A percentile compares a stretch with the other conserved stretches of the same genome.
These are phyloP conservation scores for Cucurbita pepo DNA, from an alignment of 306 rosid genomes.

Conservation along the genomic window DNA sequence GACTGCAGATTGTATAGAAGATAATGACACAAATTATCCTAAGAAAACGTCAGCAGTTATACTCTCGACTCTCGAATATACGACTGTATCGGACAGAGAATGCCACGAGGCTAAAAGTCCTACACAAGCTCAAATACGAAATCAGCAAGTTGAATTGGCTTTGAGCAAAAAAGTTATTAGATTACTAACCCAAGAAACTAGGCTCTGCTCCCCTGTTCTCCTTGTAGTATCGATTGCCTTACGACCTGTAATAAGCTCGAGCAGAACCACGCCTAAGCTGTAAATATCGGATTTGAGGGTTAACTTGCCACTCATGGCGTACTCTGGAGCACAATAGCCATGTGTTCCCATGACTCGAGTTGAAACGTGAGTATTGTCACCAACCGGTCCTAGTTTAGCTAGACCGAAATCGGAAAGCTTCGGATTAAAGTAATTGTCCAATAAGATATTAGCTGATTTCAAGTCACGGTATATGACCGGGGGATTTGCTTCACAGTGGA, in stretches of 20 bases:
- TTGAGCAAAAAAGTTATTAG: no score
- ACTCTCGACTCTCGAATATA: no score
- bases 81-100: neutral
- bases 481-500: constrained; percentile 82
- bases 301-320: constrained; percentile 92
- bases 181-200: constrained; percentile 62
- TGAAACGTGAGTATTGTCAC: constrained; percentile 94
- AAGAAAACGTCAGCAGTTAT: no score
- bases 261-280: constrained; percentile 88
- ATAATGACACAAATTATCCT: no score
- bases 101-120: neutral
- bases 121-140: no score
- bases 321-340: constrained; percentile 97
- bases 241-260: constrained; percentile 89
- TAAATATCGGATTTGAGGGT: constrained; percentile 94
- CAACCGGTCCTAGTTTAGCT: constrained; percentile 92
- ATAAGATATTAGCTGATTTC: constrained; percentile 81
- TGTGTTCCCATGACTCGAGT: constrained; percentile 97
- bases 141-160: neutral
- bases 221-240: constrained; percentile 51
- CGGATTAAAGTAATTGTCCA: constrained; percentile 65
- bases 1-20: constrained; percentile 18
- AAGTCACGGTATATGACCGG: constrained; percentile 93
- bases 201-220: constrained; percentile 76
- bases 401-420: constrained; percentile 95